These are phyloP conservation scores for Selaginella moellendorffii DNA, from an alignment of 75 land plant genomes.

Conservation along the genomic window DNA sequence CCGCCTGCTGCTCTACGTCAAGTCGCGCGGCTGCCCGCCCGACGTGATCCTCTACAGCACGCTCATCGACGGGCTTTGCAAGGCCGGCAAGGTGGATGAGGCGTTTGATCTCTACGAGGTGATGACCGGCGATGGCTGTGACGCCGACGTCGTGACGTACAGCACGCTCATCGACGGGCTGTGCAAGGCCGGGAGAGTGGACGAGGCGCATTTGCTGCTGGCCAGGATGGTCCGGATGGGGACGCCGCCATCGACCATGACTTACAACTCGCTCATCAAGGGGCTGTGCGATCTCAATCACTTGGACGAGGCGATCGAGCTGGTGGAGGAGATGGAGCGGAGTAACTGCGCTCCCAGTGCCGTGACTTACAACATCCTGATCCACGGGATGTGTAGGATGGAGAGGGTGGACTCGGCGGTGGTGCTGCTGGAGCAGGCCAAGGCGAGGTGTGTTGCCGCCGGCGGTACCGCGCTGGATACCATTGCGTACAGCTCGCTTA, in stretches of 20 bases:
- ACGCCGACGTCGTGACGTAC: neutral
- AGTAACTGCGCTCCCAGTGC: neutral
- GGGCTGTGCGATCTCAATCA: neutral
- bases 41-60: neutral
- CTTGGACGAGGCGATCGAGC: neutral
- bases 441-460: too few species aligned
- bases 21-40: constrained; percentile 8
- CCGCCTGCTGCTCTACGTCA: constrained; percentile 20
- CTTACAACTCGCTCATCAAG: constrained; percentile 1
- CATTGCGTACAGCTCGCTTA: too few species aligned
- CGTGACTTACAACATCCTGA: neutral
- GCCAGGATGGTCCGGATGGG: neutral
- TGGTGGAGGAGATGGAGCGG: neutral
- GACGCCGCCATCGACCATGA: neutral
- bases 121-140: neutral
- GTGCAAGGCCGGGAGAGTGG: neutral
- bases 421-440: too few species aligned
- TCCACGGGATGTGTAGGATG: too few species aligned
- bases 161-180: neutral
- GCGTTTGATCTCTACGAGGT: neutral
- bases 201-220: neutral
- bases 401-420: too few species aligned
- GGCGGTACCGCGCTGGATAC: too few species aligned
- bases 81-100: neutral
- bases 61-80: neutral